These are phyloP conservation scores for Yarrowia keelungensis DNA, from an alignment of 805 yeast genomes.

Conservation along the genomic window DNA sequence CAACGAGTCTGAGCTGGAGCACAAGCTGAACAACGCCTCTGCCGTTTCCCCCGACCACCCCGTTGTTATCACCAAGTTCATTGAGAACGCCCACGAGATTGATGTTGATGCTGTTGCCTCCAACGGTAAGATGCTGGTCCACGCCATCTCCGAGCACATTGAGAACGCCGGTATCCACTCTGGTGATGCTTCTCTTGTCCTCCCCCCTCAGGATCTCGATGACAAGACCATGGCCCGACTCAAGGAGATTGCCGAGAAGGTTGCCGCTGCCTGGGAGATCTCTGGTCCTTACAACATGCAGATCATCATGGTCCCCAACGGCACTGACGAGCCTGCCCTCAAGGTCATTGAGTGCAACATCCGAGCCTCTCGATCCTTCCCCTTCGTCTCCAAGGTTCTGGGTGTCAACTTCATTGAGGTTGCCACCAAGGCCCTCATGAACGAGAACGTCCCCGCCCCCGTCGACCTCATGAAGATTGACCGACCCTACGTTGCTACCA, in stretches of 20 bases:
- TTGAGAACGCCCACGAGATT: constrained; percentile 94
- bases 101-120: constrained; percentile 97
- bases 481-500: constrained; percentile 89
- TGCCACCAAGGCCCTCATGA: constrained; percentile 86
- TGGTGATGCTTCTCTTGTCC: constrained; percentile 94
- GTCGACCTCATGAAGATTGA: constrained; percentile 78
- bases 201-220: constrained; percentile 86
- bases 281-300: constrained; percentile 99
- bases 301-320: constrained; percentile 78
- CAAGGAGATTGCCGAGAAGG: constrained; percentile 89
- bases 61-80: constrained; percentile 94
- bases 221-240: constrained; percentile 71
- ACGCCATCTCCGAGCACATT: constrained; percentile 96
- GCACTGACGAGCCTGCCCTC: constrained; percentile 65
- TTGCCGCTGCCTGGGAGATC: constrained; percentile 91
- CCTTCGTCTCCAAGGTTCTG: constrained; percentile 95
- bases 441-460: constrained; percentile 74
- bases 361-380: constrained; percentile 98
- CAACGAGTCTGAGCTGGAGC: constrained; percentile 76
- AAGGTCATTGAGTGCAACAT: constrained; percentile 99
- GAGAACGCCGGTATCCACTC: constrained; percentile 99
- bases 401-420: constrained; percentile 94
- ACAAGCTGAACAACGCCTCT: constrained; percentile 84
- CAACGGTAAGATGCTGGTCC: constrained; percentile 86
- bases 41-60: constrained; percentile 96